Conservation (phyloP, 2,329 filamentous ascomycete genomes). For the Ascochyta pisi region DNA sequence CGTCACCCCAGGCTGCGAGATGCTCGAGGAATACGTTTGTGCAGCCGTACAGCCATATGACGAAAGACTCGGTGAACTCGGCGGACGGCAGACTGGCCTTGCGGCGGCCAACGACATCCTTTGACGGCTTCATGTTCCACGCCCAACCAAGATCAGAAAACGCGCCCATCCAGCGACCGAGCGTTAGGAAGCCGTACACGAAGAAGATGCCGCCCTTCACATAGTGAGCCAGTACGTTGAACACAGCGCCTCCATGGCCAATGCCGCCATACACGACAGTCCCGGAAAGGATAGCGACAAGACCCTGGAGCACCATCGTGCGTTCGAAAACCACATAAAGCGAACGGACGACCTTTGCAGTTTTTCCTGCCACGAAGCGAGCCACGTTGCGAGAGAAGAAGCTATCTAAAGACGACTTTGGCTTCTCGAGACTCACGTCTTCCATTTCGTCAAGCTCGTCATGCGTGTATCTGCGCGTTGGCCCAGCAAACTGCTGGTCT, state of each 20-base stretch:
- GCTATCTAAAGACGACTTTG: constrained; percentile 55
- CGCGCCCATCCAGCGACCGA: constrained; percentile 88
- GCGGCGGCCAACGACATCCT: constrained; percentile 66
- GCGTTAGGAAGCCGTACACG: constrained; percentile 85
- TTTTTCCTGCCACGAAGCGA: constrained; percentile 60
- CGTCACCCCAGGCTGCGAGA: constrained; percentile 72
- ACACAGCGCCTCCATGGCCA: constrained; percentile 74
- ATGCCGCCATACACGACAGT: constrained; percentile 81
- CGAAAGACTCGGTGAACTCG: constrained; percentile 86
- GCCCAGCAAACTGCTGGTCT: constrained; percentile 46
- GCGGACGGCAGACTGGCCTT: constrained; percentile 71
- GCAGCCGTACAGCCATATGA: constrained; percentile 88
- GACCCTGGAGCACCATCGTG: constrained; percentile 78
- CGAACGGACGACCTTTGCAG: constrained; percentile 65
- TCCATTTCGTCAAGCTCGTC: constrained; percentile 54
- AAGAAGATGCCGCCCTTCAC: constrained; percentile 96
- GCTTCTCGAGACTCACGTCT: constrained; percentile 54
- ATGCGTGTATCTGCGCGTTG: constrained; percentile 48
- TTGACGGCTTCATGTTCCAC: constrained; percentile 81
- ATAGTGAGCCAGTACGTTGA: constrained; percentile 89
- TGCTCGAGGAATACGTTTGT: constrained; percentile 95
- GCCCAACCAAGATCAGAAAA: constrained; percentile 94
- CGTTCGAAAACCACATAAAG: constrained; percentile 76
- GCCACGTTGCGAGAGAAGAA: constrained; percentile 64
- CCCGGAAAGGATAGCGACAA: constrained; percentile 74